phyloP scores from a whole-genome alignment of 2,329 filamentous ascomycete species.

The Mariannaea elegans region DNA sequence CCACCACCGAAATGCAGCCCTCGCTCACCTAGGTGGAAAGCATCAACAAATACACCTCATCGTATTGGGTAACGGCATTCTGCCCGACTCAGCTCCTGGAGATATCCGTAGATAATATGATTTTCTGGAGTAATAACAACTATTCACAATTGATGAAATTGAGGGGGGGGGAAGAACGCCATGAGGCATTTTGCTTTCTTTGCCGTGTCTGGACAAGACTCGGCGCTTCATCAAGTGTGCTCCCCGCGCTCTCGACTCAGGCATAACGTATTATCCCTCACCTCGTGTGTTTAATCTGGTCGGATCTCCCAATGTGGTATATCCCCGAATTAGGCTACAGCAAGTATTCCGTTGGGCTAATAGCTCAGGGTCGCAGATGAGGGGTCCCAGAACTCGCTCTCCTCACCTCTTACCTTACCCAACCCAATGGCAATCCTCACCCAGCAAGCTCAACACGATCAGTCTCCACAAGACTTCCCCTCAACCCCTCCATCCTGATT shows the following conservation, averaged over 20 bases:
- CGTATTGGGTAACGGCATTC: constrained; percentile 33
- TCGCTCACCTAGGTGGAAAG: constrained; percentile 21
- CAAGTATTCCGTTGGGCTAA: constrained; percentile 22
- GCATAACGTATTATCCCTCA: constrained; percentile 20
- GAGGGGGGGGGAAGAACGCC: constrained; percentile 28
- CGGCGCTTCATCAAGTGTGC: constrained; percentile 12
- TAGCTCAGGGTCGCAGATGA: constrained; percentile 2
- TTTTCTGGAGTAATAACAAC: constrained; percentile 30
- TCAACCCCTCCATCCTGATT: constrained; percentile 23
- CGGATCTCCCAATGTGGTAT: constrained; percentile 16
- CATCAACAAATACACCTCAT: constrained; percentile 30
- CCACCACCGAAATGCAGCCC: constrained; percentile 13
- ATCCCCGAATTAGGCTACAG: constrained; percentile 8
- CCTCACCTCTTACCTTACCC: background rate
- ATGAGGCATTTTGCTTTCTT: constrained; percentile 37
- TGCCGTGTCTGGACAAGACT: constrained; percentile 19
- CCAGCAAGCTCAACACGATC: constrained; percentile 14
- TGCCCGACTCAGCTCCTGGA: constrained; percentile 22
- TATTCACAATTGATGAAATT: constrained; percentile 2
- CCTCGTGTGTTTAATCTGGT: constrained; percentile 8
- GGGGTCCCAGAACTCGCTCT: background rate
- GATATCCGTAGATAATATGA: constrained; percentile 35
- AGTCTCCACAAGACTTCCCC: background rate
- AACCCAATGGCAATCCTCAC: constrained; percentile 5
- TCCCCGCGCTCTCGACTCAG: constrained; percentile 1